phyloP scores from a whole-genome alignment of 2,329 filamentous ascomycete genomes.

The Trichophyton verrucosum region DNA sequence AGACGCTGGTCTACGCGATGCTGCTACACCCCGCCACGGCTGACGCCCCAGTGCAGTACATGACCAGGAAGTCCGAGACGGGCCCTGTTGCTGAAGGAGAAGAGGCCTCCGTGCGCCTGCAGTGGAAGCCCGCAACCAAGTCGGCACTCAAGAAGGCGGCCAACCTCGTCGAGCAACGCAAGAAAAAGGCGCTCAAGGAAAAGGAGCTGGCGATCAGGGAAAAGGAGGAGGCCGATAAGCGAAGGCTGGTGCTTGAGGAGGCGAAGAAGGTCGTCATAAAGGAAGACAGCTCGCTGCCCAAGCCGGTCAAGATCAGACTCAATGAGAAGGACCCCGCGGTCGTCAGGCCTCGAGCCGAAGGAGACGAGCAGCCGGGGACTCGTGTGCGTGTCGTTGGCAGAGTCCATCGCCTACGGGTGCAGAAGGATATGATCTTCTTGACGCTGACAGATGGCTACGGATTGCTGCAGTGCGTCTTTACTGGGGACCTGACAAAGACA shows the following conservation, averaged over 20 bases:
- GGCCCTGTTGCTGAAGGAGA: slow-evolving; percentile 49
- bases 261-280: slow-evolving; percentile 63
- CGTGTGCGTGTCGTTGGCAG: slow-evolving; percentile 70
- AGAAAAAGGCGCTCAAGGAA: slow-evolving; percentile 75
- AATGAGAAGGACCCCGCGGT: slow-evolving; percentile 53
- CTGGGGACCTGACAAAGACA: slow-evolving; percentile 74
- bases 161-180: slow-evolving; percentile 59
- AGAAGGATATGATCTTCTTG: slow-evolving; percentile 78
- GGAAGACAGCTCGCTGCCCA: slow-evolving; percentile 61
- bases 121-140: slow-evolving; percentile 74
- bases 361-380: slow-evolving; percentile 51
- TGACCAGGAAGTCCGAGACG: slow-evolving; percentile 55
- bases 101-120: slow-evolving; percentile 50
- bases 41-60: slow-evolving; percentile 48
- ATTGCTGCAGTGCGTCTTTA: slow-evolving; percentile 71
- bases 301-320: slow-evolving; percentile 63
- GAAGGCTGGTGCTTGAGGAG: slow-evolving; percentile 61
- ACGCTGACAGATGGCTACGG: slow-evolving; percentile 77
- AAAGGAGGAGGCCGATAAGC: slow-evolving; percentile 59
- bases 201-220: slow-evolving; percentile 59
- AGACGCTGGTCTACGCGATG: slow-evolving; percentile 66
- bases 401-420: slow-evolving; percentile 66
- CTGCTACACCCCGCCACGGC: slow-evolving; percentile 51
- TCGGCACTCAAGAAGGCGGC: slow-evolving; percentile 75
- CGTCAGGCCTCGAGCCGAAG: slow-evolving; percentile 42